Percentiles rank a stretch among this genome's conserved stretches.
These are phyloP conservation scores for Brassica rapa DNA, from an alignment of 345 rosid genomes.

Conservation along the genomic window DNA sequence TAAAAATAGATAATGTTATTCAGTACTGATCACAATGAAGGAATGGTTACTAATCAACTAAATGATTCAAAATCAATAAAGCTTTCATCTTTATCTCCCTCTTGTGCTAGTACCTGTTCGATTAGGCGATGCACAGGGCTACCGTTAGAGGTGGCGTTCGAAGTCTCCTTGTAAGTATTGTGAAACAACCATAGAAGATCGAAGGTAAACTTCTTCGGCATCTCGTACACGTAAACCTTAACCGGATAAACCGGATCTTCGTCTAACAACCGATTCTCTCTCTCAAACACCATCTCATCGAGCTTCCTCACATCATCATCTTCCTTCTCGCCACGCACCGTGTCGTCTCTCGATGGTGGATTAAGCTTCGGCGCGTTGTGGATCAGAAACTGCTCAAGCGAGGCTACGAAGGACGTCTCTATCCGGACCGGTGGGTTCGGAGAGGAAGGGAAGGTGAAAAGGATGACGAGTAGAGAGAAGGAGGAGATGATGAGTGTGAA, in stretches of 20 bases:
- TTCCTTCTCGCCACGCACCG: slow-evolving; percentile 34
- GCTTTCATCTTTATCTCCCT: not conserved
- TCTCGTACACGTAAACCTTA: slow-evolving; percentile 83
- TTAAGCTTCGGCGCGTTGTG: slow-evolving; percentile 26
- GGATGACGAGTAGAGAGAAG: slow-evolving; percentile 35
- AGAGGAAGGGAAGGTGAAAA: slow-evolving; percentile 36
- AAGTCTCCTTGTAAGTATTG: slow-evolving; percentile 68
- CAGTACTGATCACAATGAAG: too few relatives aligned
- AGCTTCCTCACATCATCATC: slow-evolving; percentile 46
- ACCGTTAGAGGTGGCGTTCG: slow-evolving; percentile 90
- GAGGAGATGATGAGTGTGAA: slow-evolving; percentile 34
- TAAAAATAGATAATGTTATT: too few relatives aligned
- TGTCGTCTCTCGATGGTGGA: slow-evolving; percentile 47
- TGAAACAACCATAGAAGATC: slow-evolving; percentile 79
- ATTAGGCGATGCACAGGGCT: slow-evolving; percentile 97
- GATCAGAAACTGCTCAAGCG: slow-evolving; percentile 67
- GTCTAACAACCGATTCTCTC: slow-evolving; percentile 51
- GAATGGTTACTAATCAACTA: not conserved
- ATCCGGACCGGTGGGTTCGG: slow-evolving; percentile 16
- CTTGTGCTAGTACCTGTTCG: slow-evolving; percentile 57
- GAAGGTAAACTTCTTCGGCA: slow-evolving; percentile 85
- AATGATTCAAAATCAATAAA: slow-evolving; percentile 5
- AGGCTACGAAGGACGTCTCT: slow-evolving; percentile 67
- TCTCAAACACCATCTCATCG: slow-evolving; percentile 47
- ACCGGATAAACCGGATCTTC: slow-evolving; percentile 56